Evolutionary conservation across 495 filamentous ascomycete genomes (phyloP).

Genomic region (Hyaloscypha variabilis): DNA sequence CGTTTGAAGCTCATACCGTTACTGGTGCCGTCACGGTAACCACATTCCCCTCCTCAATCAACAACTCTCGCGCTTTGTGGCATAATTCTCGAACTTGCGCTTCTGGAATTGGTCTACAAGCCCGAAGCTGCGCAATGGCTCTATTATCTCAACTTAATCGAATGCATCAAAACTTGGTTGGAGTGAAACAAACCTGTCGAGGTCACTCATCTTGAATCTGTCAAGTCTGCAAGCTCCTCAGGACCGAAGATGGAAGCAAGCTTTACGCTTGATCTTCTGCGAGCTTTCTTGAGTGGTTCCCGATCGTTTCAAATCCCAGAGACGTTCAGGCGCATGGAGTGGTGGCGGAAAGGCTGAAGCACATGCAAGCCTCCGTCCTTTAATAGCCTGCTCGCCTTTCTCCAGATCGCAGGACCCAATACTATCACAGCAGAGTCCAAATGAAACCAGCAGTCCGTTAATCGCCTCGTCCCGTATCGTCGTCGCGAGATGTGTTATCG

Average conservation of each 20-base stretch:
- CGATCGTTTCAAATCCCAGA: background rate
- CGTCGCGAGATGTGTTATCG: background rate
- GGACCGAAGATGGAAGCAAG: background rate
- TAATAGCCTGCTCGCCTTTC: no score
- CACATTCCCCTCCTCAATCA: slow-evolving; percentile 98
- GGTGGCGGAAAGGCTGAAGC: slow-evolving; percentile 6
- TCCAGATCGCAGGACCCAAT: no score
- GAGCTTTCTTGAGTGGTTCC: background rate
- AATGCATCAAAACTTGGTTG: background rate
- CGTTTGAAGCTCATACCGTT: slow-evolving; percentile 56
- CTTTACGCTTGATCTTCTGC: background rate
- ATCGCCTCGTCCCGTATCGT: background rate
- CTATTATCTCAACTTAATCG: slow-evolving; percentile 45
- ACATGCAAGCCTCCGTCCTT: background rate
- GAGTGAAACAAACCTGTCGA: slow-evolving; percentile 66
- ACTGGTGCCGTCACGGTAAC: slow-evolving; percentile 95
- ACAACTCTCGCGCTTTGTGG: slow-evolving; percentile 93
- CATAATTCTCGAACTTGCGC: slow-evolving; percentile 93
- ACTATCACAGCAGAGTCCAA: no score
- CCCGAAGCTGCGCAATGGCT: slow-evolving; percentile 90
- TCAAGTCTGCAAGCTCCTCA: slow-evolving; percentile 6
- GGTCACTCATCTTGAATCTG: slow-evolving; percentile 71
- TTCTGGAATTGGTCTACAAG: slow-evolving; percentile 96
- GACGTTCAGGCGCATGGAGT: slow-evolving; percentile 22
- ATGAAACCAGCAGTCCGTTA: no score